Base-by-base conservation (phyloP, 768 basidiomycete genomes). In the Trametes cinnabarina region DNA sequence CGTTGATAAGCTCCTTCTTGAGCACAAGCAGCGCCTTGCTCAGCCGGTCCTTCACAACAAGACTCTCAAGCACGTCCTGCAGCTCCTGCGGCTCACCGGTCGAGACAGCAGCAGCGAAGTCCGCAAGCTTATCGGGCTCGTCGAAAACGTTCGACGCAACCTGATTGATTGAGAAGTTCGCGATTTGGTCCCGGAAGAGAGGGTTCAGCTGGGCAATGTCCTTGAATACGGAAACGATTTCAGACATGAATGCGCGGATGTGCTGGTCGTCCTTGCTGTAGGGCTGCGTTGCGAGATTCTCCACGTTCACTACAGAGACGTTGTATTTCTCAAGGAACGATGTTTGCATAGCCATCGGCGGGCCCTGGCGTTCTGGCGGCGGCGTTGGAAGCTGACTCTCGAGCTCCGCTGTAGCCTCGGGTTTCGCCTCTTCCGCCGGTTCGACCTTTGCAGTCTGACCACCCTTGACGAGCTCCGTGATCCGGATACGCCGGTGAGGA, bases 1-100 rank as follows among this genome's bases (percentile, higher is more conserved):
- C 94, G 64, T 98, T 98, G 72, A 98, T 97, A 30, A 98, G 81
- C 71, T 98, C 97, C 73, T 98, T 98, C 81, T 98, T 98, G 62
- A 99, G 80, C 1, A 98, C 93, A 26, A 94, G 74, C 9, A 98
- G 77, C 0, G 94, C 90, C 73, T 94, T 94, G 61, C 90, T 88
- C 11, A 98, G 77, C 17, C 97, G 81, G 61, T 96, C 94, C 51
- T 93, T 91, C 19, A 98, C 87, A 2, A 82, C 81, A 22, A 92
- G 79, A 61, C 85, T 86, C 73, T 98, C 95, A 34, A 98, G 78
- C 0, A 98, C 94, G 61, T 92, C 92, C 71, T 98, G 97, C 20
- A 98, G 79, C 67, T 98, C 97, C 53, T 82, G 74, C 9, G 94
- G 90, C 53, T 96, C 92, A n/a, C 94, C 95, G 0, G 89, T 88